Evolutionary conservation across 176 grass and related monocot genomes (phyloP).

Genomic region (Avena atlantica): DNA sequence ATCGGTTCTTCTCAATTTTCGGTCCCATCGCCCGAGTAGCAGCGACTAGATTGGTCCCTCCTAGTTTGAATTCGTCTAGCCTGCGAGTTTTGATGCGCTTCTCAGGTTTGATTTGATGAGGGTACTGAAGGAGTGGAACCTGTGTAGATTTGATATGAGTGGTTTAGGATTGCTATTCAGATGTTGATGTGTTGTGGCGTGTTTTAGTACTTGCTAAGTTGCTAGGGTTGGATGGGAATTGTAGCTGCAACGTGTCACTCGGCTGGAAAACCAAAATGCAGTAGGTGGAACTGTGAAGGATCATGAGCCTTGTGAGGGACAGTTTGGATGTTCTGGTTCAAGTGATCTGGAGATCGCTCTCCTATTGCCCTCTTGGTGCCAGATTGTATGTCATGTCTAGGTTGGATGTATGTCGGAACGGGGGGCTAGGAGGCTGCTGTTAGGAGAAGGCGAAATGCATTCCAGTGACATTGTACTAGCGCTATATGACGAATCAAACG

Average conservation of each 20-base stretch:
- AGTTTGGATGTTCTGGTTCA: neutral
- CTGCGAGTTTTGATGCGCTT: neutral
- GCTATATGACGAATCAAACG: neutral
- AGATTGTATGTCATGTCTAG: neutral
- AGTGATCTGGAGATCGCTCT: neutral
- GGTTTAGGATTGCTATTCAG: constrained; percentile 31
- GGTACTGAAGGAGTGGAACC: neutral
- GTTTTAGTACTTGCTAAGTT: neutral
- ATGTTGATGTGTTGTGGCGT: neutral
- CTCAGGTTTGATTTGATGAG: neutral
- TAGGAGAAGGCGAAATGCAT: neutral
- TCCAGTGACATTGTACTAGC: neutral
- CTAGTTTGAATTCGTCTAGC: neutral
- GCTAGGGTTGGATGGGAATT: neutral
- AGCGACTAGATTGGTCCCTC: neutral
- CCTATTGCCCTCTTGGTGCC: neutral
- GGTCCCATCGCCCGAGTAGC: neutral
- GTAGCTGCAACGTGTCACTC: neutral
- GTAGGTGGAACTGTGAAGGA: neutral
- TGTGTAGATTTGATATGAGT: constrained; percentile 19
- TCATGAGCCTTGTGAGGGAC: neutral
- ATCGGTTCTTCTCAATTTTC: neutral
- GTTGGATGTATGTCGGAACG: neutral
- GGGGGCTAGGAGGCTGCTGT: neutral
- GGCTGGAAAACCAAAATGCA: neutral